A percentile compares a stretch with the other conserved stretches of the same genome.
These are phyloP conservation scores for Perkinsus marinus DNA, from an alignment of 169 alveolate genomes.

Conservation along the genomic window DNA sequence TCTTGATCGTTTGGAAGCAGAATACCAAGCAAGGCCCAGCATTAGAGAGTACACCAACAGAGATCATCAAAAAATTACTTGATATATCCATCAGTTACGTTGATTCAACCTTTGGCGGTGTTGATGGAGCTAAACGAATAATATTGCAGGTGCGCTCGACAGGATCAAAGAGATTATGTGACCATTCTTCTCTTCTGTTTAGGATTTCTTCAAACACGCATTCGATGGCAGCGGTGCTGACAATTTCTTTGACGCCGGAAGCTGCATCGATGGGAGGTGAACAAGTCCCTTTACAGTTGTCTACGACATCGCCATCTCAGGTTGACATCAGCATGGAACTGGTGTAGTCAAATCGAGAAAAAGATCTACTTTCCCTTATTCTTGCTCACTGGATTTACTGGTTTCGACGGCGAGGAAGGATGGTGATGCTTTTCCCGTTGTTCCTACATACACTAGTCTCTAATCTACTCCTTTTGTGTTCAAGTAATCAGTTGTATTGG, in stretches of 20 bases:
- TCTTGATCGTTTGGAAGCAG: neutral
- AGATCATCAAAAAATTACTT: neutral
- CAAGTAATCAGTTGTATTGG: too few relatives aligned
- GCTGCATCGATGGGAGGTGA: slow-evolving; percentile 67
- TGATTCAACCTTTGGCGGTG: neutral
- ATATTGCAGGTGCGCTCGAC: neutral
- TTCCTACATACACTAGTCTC: neutral
- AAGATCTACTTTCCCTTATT: slow-evolving; percentile 72
- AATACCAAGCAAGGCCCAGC: neutral
- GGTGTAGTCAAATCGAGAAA: slow-evolving; percentile 70
- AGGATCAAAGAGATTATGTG: too few relatives aligned
- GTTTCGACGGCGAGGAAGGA: slow-evolving; percentile 61
- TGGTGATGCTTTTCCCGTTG: neutral
- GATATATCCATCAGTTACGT: neutral
- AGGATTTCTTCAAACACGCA: slow-evolving; percentile 67
- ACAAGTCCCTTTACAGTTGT: neutral
- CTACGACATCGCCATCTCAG: neutral
- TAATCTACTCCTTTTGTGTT: too few relatives aligned
- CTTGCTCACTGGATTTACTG: slow-evolving; percentile 75
- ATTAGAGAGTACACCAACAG: neutral
- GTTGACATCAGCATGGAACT: slow-evolving; percentile 72
- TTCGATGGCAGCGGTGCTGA: slow-evolving; percentile 77
- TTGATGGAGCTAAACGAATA: neutral
- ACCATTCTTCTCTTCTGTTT: too few relatives aligned
- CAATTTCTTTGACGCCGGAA: slow-evolving; percentile 69